Evolutionary conservation across 441 rosid genomes (phyloP), one percentile per base, ranked within the genome.

Genomic region (Corymbia citriodora): DNA sequence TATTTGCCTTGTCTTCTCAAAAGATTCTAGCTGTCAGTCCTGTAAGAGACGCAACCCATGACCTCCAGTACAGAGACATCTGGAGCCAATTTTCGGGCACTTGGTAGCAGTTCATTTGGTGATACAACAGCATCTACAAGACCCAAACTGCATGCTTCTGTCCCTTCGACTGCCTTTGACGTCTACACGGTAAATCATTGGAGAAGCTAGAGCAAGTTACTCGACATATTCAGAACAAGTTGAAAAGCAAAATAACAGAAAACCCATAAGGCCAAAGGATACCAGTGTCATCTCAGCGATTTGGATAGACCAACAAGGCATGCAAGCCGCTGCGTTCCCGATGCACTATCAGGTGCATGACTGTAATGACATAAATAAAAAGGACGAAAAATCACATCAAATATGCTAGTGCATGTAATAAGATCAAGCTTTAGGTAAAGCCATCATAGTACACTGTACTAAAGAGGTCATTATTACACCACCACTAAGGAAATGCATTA

Each of bases 11-110:
- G 92, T 92, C 61, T 92, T 91, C 33, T 88, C 61, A 49, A 92
- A 61, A 36, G 92, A 87, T 53, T 88, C 93, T 54, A 92, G 59
- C 90, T 90, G 89, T 92, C 90, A 18, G 87, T 90, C 89, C 79
- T 92, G 90, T 89, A n/a, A 92, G 92, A 33, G 90, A 49, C 12
- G 89, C 50, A 61, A 89, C 89, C 93, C 93, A 89, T 55, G 93
- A 92, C 83, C 90, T 92, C 87, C 89, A 85, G n/a, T 53, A 49
- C 87, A 88, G 81, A 63, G 29, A 92, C 90, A 72, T 92, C 92
- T 54, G 90, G 53, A 54, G 93, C 93, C 92, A 91, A 92, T 50
- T 19, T 70, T 88, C 89, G n/a, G 49, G 92, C 93, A 23, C 74
- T 54, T 63, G 52, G 57, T 33, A 33, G 33, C 33, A 92, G 82